Evolutionary conservation across 371 early-diverging fungal species (phyloP), one percentile per base, ranked within the genome.

Genomic region (Mortierella sp.): DNA sequence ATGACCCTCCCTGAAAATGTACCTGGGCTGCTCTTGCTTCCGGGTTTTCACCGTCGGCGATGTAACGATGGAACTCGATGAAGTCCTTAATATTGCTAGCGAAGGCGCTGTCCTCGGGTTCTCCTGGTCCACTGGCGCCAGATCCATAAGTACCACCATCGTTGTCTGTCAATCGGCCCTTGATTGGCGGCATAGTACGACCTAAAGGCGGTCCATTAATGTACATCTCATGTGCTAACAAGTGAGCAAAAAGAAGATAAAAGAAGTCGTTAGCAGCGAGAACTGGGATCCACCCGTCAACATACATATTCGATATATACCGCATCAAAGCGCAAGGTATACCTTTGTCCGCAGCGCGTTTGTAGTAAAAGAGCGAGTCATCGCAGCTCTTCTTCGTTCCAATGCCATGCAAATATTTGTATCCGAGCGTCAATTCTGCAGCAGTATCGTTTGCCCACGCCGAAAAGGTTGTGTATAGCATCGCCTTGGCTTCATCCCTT

Each of bases 351-450:
- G 98, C 98, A 0, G 95, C 97, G 2, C 88, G 80, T 76, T 92
- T 89, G 88, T 98, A 99, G 82, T 97, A 94, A 47, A 85, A 92
- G 1, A 95, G 88, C 5, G 98, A 93, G 52, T 94, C 93, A 16
- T 92, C 91, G 83, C 99, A 98, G 50, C 91, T 94, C 80, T 93
- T 92, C 13, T 94, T 92, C 1, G 94, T 94, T 19, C 97, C 97
- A 74, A 98, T 94, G 1, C 99, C 99, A 19, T 91, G 79, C 45
- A 94, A 79, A 80, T 96, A 92, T 70, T 96, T 94, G 90, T 96
- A 98, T 0, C 95, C 99, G 55, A 98, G 88, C 6, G 95, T 95
- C 92, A 97, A 93, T 81, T 96, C 92, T 0, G 98, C 97, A 26
- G 94, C 88, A 0, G 91, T 89, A 75, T 97, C 93, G 16, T 93